A percentile compares a stretch with the other conserved stretches of the same genome.
phyloP scores from a whole-genome alignment of 2,329 filamentous ascomycete genomes.

The Paecilomyces niveus region DNA sequence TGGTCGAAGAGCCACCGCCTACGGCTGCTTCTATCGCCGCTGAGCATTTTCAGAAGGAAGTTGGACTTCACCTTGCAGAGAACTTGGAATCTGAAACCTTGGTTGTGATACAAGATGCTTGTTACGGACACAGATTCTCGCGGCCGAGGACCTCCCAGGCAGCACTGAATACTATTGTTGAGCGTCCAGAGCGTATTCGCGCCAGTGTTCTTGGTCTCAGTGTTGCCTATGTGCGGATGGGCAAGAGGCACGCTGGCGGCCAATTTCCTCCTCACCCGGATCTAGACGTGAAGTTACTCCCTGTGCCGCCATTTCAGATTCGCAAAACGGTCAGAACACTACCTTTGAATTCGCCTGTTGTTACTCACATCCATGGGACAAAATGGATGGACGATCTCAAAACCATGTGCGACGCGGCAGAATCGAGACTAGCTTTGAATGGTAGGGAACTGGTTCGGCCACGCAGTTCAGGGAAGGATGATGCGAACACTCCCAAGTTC shows the following conservation, averaged over 20 bases:
- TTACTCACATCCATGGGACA: slow-evolving; percentile 83
- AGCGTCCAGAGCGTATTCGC: slow-evolving; percentile 83
- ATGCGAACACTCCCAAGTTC: slow-evolving; percentile 48
- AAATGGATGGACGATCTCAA: slow-evolving; percentile 93
- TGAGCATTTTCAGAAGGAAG: slow-evolving; percentile 62
- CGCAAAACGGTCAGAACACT: slow-evolving; percentile 69
- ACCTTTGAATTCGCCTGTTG: slow-evolving; percentile 64
- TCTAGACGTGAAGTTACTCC: slow-evolving; percentile 47
- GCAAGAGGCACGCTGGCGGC: slow-evolving; percentile 68
- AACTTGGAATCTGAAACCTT: slow-evolving; percentile 53
- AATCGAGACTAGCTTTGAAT: slow-evolving; percentile 66
- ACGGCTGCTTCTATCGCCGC: slow-evolving; percentile 56
- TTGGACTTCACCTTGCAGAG: slow-evolving; percentile 53
- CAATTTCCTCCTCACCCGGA: slow-evolving; percentile 60
- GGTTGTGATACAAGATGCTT: slow-evolving; percentile 85
- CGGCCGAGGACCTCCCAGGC: slow-evolving; percentile 69
- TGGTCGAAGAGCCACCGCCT: slow-evolving; percentile 15
- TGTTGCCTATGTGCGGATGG: slow-evolving; percentile 83
- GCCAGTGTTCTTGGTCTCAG: slow-evolving; percentile 77
- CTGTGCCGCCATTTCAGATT: slow-evolving; percentile 72
- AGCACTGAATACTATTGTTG: slow-evolving; percentile 74
- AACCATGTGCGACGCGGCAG: slow-evolving; percentile 74
- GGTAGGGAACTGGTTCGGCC: slow-evolving; percentile 72
- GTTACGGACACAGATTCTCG: slow-evolving; percentile 89
- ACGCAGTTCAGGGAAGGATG: slow-evolving; percentile 27